These are phyloP conservation scores for Aspergillus egyptiacus DNA, from an alignment of 495 filamentous ascomycete genomes.

Conservation along the genomic window DNA sequence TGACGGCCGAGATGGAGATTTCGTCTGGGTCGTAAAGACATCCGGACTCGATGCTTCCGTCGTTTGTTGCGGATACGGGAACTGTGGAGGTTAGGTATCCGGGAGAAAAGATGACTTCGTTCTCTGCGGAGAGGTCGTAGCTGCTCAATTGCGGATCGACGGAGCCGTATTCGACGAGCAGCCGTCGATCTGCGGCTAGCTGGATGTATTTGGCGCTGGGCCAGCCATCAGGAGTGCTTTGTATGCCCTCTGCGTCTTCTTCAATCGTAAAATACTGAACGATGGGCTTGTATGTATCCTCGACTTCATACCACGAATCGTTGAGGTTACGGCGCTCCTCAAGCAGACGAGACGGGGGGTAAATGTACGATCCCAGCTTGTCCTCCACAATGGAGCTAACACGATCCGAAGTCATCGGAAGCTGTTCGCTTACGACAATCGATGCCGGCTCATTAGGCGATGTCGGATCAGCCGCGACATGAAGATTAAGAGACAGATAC, in stretches of 20 bases:
- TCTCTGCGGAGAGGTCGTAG: slow-evolving; percentile 44
- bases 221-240: slow-evolving; percentile 59
- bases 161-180: slow-evolving; percentile 49
- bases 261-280: slow-evolving; percentile 47
- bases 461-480: slow-evolving; percentile 45
- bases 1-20: slow-evolving; percentile 35
- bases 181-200: slow-evolving; percentile 41
- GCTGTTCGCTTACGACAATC: slow-evolving; percentile 23
- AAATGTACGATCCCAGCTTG: slow-evolving; percentile 46
- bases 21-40: slow-evolving; percentile 46
- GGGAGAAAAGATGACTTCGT: slow-evolving; percentile 39
- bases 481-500: slow-evolving; percentile 53
- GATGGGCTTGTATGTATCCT: slow-evolving; percentile 40
- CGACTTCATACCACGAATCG: slow-evolving; percentile 50
- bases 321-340: slow-evolving; percentile 51
- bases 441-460: slow-evolving; percentile 35
- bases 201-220: slow-evolving; percentile 53
- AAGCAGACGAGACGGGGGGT: slow-evolving; percentile 40
- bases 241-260: slow-evolving; percentile 25
- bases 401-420: slow-evolving; percentile 32
- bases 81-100: slow-evolving; percentile 30
- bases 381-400: slow-evolving; percentile 31
- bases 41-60: slow-evolving; percentile 39
- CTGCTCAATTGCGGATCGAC: slow-evolving; percentile 51
- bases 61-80: slow-evolving; percentile 19